These are phyloP conservation scores for Simplicillium aogashimaense DNA, from an alignment of 2,329 filamentous ascomycete species.

Conservation along the genomic window DNA sequence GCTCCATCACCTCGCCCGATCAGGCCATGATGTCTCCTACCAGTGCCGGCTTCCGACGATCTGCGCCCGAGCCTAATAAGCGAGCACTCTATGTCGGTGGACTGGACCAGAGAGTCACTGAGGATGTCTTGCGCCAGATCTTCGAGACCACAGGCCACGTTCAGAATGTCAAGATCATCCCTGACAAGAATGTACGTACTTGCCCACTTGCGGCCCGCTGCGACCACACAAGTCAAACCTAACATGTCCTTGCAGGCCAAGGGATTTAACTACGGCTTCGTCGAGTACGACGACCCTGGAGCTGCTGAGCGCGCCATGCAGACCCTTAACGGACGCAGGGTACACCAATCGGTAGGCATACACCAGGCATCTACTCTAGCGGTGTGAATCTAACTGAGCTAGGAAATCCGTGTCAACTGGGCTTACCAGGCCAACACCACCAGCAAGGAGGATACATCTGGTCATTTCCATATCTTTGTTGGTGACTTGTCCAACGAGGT, in stretches of 20 bases:
- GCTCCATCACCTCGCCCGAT: constrained; percentile 75
- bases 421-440: constrained; percentile 93
- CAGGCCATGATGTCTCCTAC: constrained; percentile 74
- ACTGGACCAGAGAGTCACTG: constrained; percentile 86
- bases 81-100: constrained; percentile 92
- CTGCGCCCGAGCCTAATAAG: constrained; percentile 97
- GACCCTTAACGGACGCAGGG: constrained; percentile 87
- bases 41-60: constrained; percentile 75
- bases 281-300: constrained; percentile 96
- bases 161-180: constrained; percentile 98
- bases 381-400: constrained; percentile 14
- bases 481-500: constrained; percentile 97
- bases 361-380: background rate
- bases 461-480: constrained; percentile 98
- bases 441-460: constrained; percentile 94
- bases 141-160: constrained; percentile 99
- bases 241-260: constrained; percentile 56
- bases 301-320: constrained; percentile 95
- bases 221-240: background rate
- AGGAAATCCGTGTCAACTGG: constrained; percentile 99
- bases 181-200: constrained; percentile 90
- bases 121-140: constrained; percentile 93
- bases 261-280: constrained; percentile 97
- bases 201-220: no score
- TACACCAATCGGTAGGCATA: constrained; percentile 78